phyloP scores from a whole-genome alignment of 2,329 filamentous ascomycete species.

The Dothiorella sarmentorum region DNA sequence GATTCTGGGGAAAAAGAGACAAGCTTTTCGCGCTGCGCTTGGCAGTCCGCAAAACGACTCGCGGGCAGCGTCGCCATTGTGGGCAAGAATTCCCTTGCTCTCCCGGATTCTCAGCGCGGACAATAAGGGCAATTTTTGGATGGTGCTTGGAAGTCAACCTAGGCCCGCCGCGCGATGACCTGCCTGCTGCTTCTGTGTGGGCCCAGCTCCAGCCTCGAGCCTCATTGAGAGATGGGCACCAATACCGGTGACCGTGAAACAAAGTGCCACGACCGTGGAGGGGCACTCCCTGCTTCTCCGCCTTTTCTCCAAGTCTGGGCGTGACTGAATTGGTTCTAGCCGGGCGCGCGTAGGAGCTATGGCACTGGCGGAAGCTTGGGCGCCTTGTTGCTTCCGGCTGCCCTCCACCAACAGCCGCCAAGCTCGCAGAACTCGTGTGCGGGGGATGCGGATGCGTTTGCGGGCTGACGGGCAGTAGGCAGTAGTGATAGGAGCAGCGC shows the following conservation, averaged over 20 bases:
- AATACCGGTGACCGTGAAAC: background rate
- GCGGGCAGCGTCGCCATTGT: no score
- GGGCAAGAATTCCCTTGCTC: background rate
- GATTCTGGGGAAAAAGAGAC: background rate
- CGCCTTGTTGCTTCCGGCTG: background rate
- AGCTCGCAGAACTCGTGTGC: background rate
- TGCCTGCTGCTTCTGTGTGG: background rate
- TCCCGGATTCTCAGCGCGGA: no score
- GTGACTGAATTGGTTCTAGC: background rate
- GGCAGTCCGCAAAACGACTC: background rate
- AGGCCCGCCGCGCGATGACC: background rate
- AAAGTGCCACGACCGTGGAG: background rate
- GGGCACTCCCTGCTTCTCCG: background rate
- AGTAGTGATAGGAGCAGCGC: background rate
- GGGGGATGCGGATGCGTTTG: slow-evolving; percentile 1
- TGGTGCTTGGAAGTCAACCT: no score
- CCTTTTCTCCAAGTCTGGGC: background rate
- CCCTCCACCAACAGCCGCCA: background rate
- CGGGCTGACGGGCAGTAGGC: background rate
- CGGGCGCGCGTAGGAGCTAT: background rate
- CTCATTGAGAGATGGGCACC: background rate
- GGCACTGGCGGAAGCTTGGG: background rate
- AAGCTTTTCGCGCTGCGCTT: background rate
- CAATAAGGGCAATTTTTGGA: no score
- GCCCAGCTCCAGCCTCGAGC: background rate